phyloP scores from a whole-genome alignment of 305 asterid genomes.

The Solanum hybrid region DNA sequence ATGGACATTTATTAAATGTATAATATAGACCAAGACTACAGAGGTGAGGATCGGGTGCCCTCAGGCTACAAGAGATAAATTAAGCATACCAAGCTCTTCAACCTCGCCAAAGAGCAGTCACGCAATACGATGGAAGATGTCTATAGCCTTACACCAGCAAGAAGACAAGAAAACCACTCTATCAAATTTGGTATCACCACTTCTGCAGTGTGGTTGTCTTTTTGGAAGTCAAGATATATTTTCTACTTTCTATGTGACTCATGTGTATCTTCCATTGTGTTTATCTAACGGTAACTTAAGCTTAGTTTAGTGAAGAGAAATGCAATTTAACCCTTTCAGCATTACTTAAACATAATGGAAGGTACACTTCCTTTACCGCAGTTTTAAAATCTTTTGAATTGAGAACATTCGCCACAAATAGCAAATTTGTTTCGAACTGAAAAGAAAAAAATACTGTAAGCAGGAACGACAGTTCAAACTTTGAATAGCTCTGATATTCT shows the following conservation, averaged over 20 bases:
- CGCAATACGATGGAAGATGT: not conserved
- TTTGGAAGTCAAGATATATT: not conserved
- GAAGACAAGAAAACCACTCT: constrained; percentile 3
- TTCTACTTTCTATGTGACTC: not conserved
- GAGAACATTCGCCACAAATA: not conserved
- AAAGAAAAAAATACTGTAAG: not conserved
- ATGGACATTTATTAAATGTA: not conserved
- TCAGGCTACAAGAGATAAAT: not conserved
- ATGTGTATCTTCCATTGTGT: not conserved
- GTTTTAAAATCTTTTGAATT: not conserved
- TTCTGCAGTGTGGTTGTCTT: not conserved
- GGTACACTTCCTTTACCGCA: not conserved
- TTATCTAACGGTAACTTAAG: not conserved
- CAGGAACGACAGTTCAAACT: not conserved
- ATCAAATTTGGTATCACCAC: not conserved
- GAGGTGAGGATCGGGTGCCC: not conserved
- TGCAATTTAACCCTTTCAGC: not conserved
- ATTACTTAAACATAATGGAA: not conserved
- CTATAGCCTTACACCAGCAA: not conserved
- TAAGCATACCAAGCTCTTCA: not conserved
- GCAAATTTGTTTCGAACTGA: not conserved
- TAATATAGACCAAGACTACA: not conserved
- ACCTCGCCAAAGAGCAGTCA: not conserved
- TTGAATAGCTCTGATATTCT: not conserved
- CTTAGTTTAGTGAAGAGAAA: not conserved